phyloP scores from a whole-genome alignment of 371 early-diverging fungal genomes.

The Rhizomucor miehei region DNA sequence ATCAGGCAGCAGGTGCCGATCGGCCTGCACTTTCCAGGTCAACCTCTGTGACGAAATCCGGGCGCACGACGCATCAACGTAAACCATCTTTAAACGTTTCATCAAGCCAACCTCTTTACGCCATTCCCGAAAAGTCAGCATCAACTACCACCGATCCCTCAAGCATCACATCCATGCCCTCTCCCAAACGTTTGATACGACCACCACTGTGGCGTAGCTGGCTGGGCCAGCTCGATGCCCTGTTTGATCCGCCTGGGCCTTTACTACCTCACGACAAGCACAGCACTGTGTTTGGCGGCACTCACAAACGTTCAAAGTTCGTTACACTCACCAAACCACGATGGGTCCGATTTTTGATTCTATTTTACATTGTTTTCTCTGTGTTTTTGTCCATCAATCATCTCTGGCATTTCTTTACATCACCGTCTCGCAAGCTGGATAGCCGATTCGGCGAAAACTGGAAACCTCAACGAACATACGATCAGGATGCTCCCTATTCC shows the following conservation, averaged over 20 bases:
- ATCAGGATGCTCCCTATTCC: slow-evolving; percentile 37
- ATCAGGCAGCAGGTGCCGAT: neutral
- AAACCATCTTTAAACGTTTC: slow-evolving; percentile 21
- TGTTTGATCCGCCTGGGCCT: slow-evolving; percentile 29
- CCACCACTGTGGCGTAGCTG: slow-evolving; percentile 3
- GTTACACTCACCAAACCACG: slow-evolving; percentile 20
- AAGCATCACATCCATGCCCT: neutral
- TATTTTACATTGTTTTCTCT: slow-evolving; percentile 43
- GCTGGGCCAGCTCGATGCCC: slow-evolving; percentile 11
- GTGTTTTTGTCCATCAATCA: slow-evolving; percentile 41
- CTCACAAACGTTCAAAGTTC: slow-evolving; percentile 16
- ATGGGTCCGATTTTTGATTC: slow-evolving; percentile 23
- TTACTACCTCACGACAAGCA: slow-evolving; percentile 44
- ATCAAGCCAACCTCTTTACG: slow-evolving; percentile 11
- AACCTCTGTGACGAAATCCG: slow-evolving; percentile 19
- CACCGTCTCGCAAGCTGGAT: slow-evolving; percentile 11
- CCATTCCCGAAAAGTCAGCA: slow-evolving; percentile 16
- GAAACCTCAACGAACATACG: slow-evolving; percentile 44
- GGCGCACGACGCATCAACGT: slow-evolving; percentile 25
- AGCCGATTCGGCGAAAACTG: slow-evolving; percentile 24
- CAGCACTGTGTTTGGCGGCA: slow-evolving; percentile 40
- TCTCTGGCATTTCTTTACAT: slow-evolving; percentile 27
- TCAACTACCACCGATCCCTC: slow-evolving; percentile 4
- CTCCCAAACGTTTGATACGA: slow-evolving; percentile 1
- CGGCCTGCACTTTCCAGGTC: slow-evolving; percentile 21